phyloP scores from a whole-genome alignment of 306 rosid genomes.

The Glycine tomentella region DNA sequence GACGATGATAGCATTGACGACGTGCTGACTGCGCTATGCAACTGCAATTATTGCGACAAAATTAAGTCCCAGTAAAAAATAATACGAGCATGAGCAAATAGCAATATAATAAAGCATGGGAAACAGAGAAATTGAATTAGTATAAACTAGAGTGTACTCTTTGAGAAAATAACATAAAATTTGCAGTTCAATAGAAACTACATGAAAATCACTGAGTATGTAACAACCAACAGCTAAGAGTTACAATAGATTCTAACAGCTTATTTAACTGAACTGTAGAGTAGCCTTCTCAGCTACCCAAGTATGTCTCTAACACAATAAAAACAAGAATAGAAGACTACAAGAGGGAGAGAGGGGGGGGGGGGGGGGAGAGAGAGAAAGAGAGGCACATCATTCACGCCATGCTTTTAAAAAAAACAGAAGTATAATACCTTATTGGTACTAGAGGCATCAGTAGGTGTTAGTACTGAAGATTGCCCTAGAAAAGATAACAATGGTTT shows the following conservation, averaged over 20 bases:
- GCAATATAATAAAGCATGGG: neutral
- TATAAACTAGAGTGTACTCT: neutral
- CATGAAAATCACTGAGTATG: neutral
- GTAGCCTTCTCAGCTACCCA: neutral
- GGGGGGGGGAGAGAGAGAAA: too few species aligned
- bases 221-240: neutral
- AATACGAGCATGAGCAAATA: neutral
- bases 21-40: conserved; percentile 58
- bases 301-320: neutral
- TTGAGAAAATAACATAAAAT: neutral
- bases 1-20: conserved; percentile 67
- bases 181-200: neutral
- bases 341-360: neutral
- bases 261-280: neutral
- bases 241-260: neutral
- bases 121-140: neutral
- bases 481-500: conserved; percentile 68
- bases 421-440: conserved; percentile 65
- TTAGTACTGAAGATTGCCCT: conserved; percentile 65
- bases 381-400: conserved; percentile 21
- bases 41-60: conserved; percentile 56
- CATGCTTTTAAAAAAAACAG: conserved; percentile 17
- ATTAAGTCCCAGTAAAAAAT: neutral
- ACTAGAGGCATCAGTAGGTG: conserved; percentile 60
- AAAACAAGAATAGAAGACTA: conserved; percentile 25